Conservation (phyloP, 2,329 filamentous ascomycete species). For the Aspergillus sp. region DNA sequence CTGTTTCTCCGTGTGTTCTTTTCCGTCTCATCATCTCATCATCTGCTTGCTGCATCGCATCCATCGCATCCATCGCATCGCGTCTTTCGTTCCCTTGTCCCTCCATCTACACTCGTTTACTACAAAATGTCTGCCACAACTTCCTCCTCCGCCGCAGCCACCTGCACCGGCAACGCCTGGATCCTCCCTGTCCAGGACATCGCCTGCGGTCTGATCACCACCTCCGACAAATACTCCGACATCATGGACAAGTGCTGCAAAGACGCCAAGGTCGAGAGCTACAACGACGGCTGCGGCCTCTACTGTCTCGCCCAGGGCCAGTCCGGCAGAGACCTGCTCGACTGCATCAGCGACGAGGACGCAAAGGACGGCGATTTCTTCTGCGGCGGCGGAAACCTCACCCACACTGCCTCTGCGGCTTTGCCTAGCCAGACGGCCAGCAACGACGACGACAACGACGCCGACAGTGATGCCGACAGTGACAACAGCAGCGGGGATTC, state of each 20-base stretch:
- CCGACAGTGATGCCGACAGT: constrained; percentile 10
- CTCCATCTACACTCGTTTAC: not conserved
- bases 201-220: constrained; percentile 45
- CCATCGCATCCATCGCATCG: too few relatives aligned
- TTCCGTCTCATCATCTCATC: not conserved
- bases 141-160: constrained; percentile 20
- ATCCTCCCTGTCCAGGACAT: constrained; percentile 47
- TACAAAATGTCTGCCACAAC: constrained; percentile 25
- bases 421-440: constrained; percentile 33
- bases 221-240: constrained; percentile 42
- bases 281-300: constrained; percentile 51
- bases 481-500: constrained; percentile 12
- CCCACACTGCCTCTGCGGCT: constrained; percentile 36
- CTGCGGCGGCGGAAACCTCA: constrained; percentile 44
- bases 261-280: constrained; percentile 44
- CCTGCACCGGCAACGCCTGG: constrained; percentile 32
- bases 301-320: constrained; percentile 52
- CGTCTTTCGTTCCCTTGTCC: not conserved
- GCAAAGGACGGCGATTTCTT: constrained; percentile 43
- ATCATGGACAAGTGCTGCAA: constrained; percentile 50
- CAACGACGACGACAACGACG: constrained; percentile 1
- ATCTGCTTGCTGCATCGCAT: too few relatives aligned
- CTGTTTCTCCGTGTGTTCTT: not conserved
- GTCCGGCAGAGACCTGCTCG: constrained; percentile 32
- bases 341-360: constrained; percentile 45